A percentile compares a stretch with the other conserved stretches of the same genome.
These are phyloP conservation scores for Paramecium sonneborni DNA, from an alignment of 73 alveolate genomes.

Conservation along the genomic window DNA sequence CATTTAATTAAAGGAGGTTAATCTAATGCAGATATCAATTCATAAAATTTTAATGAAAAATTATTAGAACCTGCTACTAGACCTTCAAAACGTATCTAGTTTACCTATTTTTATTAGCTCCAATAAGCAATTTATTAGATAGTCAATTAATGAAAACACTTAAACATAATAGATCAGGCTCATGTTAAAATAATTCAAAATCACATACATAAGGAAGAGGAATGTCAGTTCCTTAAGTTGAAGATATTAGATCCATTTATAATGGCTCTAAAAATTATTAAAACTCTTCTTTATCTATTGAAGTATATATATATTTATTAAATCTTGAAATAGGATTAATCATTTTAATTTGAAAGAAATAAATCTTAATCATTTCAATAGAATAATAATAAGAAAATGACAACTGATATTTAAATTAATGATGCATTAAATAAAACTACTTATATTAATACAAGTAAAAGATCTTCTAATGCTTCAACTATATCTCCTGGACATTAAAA, in stretches of 20 bases:
- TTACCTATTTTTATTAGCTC: neutral
- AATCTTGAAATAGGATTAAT: neutral
- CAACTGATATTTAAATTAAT: neutral
- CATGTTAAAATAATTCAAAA: neutral
- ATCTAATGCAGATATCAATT: slow-evolving; percentile 64
- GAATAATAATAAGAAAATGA: neutral
- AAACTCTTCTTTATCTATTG: neutral
- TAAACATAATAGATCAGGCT: slow-evolving; percentile 34
- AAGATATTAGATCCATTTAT: neutral
- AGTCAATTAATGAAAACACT: neutral
- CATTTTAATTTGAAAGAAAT: slow-evolving; percentile 8
- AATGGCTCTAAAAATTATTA: neutral
- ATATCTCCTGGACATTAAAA: neutral
- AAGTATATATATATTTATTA: neutral
- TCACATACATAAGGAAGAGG: slow-evolving; percentile 24
- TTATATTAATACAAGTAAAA: neutral
- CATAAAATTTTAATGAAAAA: slow-evolving; percentile 25
- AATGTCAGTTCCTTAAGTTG: slow-evolving; percentile 18
- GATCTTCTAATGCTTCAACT: neutral
- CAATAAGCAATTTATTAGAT: slow-evolving; percentile 19
- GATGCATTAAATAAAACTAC: slow-evolving; percentile 9
- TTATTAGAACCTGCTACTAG: slow-evolving; percentile 54
- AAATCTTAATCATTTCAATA: neutral
- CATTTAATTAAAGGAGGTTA: slow-evolving; percentile 80
- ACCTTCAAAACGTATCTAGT: slow-evolving; percentile 54